A percentile compares a stretch with the other conserved stretches of the same genome.
phyloP scores from a whole-genome alignment of 139 green algal species.

The Picochlorum sp. region DNA sequence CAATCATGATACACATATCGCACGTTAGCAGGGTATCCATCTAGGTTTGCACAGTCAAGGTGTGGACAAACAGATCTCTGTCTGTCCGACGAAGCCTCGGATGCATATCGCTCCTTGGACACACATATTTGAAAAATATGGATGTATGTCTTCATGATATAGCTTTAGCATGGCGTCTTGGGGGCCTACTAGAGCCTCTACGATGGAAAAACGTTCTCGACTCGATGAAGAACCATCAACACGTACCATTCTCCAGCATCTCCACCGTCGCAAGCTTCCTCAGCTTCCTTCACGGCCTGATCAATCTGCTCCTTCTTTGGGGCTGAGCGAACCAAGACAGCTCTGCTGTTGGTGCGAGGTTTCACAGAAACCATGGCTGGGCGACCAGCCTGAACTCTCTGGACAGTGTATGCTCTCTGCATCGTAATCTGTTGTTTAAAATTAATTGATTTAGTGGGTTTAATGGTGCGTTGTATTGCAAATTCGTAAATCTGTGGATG shows the following conservation, averaged over 20 bases:
- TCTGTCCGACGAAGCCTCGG: not conserved
- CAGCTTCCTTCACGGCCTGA: conserved; percentile 25
- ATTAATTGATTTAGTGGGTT: too few relatives aligned
- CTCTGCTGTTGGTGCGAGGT: not conserved
- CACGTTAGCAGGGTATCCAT: too few relatives aligned
- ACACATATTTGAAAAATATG: too few relatives aligned
- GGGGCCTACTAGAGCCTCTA: not conserved
- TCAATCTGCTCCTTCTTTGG: conserved; percentile 24
- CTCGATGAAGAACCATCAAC: not conserved
- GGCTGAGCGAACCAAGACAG: not conserved
- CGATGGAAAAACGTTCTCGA: not conserved
- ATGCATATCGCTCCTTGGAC: too few relatives aligned
- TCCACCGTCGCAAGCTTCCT: conserved; percentile 24
- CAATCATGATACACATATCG: conserved; percentile 1
- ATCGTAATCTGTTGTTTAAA: not conserved
- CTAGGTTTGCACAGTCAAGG: not conserved
- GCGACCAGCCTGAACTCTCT: conserved; percentile 6
- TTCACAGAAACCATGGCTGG: not conserved
- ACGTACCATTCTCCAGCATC: conserved; percentile 29
- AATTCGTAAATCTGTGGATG: too few relatives aligned
- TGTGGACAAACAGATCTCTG: not conserved
- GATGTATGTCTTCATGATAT: too few relatives aligned
- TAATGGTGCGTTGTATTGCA: too few relatives aligned
- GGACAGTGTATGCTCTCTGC: not conserved
- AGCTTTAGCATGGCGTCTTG: too few relatives aligned